Base-by-base conservation (phyloP, 352 stramenopile species). In the Pythium rishiriense region DNA sequence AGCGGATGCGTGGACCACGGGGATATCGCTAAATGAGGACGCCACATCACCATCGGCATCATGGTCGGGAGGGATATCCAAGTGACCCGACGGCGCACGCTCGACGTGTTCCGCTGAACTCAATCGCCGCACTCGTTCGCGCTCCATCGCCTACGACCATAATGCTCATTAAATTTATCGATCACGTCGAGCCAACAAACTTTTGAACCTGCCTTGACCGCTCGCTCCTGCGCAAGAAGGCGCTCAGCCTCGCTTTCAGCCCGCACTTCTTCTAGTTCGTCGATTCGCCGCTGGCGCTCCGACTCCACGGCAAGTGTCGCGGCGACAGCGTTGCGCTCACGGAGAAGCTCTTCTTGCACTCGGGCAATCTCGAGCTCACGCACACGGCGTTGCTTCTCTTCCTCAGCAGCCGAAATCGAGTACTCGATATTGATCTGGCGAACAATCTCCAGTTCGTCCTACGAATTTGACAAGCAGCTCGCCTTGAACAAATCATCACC, bases 391-490 rank as follows among this genome's bases (percentile, higher is more conserved):
- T 85, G 75, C 29, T 85, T 73, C 58, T 92, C 83, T 46, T 86
- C 75, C 28, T 90, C 75, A 22, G 79, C 81, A 4, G 76, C 79
- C 0, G 64, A 70, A 50, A 88, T 86, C 1, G 78, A 87, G 37
- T 74, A 79, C 64, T 90, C 79, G 19, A 87, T 75, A 58, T 92
- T 90, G 68, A 90, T 90, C 68, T 90, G 78, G 11, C 83, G 81
- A 48, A 90, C 79, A 51, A 92, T 75, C 25, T 62, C 77, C 15
- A 79, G n/a, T 48, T 92, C 81, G 37, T 87, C 66, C 73, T 83
- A 28, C 14, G 26, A n/a, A 1, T 24, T 51, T 9, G 5, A 35
- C 31, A 10, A 35, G 31, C 31, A 10, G 31, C 31, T 35, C 31
- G n/a, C 21, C 45, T 4, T 51, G 21, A 39, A 26, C 26, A 12